Evolutionary conservation across 345 rosid species (phyloP), one percentile per base, ranked within the genome.

Genomic region (Geranium brycei): DNA sequence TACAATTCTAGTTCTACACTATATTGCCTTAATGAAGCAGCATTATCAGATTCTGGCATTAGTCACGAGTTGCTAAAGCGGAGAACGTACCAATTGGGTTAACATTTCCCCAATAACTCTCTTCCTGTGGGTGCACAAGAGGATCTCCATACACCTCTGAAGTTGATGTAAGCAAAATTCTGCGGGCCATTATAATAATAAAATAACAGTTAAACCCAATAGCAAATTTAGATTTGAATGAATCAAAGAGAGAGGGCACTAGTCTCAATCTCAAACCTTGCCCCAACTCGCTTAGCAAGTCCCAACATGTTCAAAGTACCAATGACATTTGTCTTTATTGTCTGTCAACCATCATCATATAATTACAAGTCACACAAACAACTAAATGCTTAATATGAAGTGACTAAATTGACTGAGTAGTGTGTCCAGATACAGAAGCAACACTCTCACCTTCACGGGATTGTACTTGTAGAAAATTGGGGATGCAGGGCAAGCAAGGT

Each of bases 101-200:
- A 19, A 91, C 96, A 81, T 91, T 91, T 64, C 97, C 96, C 96
- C 96, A 88, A 19, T 91, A 91, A 76, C 76, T 82, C 78, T 91
- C 97, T 0, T 63, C 56, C 68, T 91, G 97, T 61, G 97, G 97
- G 63, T 91, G 97, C 28, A 80, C 77, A 60, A 88, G 82, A 64
- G 97, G 97, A 79, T 91, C 97, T 57, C 97, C 97, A 10, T 91
- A 91, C 7, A 88, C 95, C 78, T 88, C 95, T 10, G 95, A 88
- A 64, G 97, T 91, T 17, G 96, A 88, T 10, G 97, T 91, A 64
- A 88, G 93, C 75, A 91, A 83, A 66, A 88, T 87, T 79, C 95
- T 85, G 69, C 15, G 30, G 19, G n/a, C 41, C 61, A 28, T 64
- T 23, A 23, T 0, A 23, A 23, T 0, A 23, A 8, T 6, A 41